Evolutionary conservation across 1,284 basidiomycete species (phyloP).

Genomic region (Takashimella tepidaria): DNA sequence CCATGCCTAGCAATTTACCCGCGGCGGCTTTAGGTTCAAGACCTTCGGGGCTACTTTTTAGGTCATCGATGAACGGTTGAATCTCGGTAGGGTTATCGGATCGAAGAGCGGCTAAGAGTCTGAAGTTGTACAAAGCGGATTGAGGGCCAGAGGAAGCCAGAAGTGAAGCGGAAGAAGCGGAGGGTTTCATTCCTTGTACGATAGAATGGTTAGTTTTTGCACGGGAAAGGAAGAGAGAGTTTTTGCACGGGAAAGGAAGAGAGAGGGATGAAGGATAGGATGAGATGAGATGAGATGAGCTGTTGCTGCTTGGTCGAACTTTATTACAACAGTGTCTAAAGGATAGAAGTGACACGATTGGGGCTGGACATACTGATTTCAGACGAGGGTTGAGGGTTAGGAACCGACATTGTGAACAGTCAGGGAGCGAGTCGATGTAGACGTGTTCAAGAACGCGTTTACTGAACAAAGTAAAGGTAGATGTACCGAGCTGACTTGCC

Average conservation of each 20-base stretch:
- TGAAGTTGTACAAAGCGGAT: constrained; percentile 65
- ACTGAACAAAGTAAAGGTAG: no score
- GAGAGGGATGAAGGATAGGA: background rate
- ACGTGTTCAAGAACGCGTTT: no score
- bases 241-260: background rate
- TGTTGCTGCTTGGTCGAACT: no score
- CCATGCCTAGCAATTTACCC: constrained; percentile 74
- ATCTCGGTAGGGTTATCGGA: constrained; percentile 69
- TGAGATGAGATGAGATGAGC: background rate
- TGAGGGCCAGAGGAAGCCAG: constrained; percentile 7
- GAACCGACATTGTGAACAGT: background rate
- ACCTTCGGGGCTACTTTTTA: constrained; percentile 54
- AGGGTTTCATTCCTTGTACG: background rate
- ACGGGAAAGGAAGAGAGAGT: background rate
- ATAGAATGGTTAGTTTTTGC: background rate
- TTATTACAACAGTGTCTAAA: no score
- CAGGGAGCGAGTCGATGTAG: no score
- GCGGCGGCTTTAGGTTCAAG: constrained; percentile 51
- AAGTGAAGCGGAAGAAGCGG: background rate
- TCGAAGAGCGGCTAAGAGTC: constrained; percentile 71
- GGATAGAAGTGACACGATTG: no score
- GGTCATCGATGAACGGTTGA: constrained; percentile 76
- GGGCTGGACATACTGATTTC: background rate
- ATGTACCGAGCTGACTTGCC: no score
- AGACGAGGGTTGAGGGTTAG: background rate